Evolutionary conservation across 805 yeast species (phyloP), one percentile per base, ranked within the genome.

Genomic region (Candida michaelii): DNA sequence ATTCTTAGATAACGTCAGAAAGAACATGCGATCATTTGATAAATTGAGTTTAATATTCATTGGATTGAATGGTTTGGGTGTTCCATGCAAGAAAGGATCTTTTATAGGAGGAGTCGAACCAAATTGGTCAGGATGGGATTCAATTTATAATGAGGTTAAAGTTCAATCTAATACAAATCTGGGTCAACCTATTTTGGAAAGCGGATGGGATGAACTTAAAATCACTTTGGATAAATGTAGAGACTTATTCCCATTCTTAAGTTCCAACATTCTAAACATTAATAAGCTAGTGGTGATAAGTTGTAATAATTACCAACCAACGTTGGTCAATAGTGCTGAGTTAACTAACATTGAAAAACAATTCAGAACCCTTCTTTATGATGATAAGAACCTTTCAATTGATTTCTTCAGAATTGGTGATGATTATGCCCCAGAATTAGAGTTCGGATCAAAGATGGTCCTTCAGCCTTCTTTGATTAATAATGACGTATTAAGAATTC

Each of bases 81-180:
- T 42, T 27, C 54, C 59, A n/a, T 63, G 67, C 6, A 55, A 60
- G 18, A 50, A 50, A 24, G 75, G 77, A 0, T 66, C 76, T 1
- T 77, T 69, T 47, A 58, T 74, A 31, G 82, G 82, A 3, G 69
- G 75, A 52, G 65, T 71, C 0, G 55, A 60, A 13, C 56, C 66
- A 11, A 48, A 49, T 3, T 78, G 82, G 82, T 58, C 62, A 10
- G 79, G 79, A 1, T 76, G 82, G 79, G 62, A 62, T 25, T 68
- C 66, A 3, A 51, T 76, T 16, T 50, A 75, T 17, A 56, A 60
- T n/a, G 69, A 62, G 8, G 44, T 76, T 7, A 51, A 59, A 29
- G 61, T 69, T 10, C 50, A 49, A 18, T 41, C 58, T 14, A 55
- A 55, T 42, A 15, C 47, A 3, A 45, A 34, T 35, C 27, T 9